Evolutionary conservation across 306 rosid species (phyloP).

Genomic region (Begonia loranthoides): DNA sequence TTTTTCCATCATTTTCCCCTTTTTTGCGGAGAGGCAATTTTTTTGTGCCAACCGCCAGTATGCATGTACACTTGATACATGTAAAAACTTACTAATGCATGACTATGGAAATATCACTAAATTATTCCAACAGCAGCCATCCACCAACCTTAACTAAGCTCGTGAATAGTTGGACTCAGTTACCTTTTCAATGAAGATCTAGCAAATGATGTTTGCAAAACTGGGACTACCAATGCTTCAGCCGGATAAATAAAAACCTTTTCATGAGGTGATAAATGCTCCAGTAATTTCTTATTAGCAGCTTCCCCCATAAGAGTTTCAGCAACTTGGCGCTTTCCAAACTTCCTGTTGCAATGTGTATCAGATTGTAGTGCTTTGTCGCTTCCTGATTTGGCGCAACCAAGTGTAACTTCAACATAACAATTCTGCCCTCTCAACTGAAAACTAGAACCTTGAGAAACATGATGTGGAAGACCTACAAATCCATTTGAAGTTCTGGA

Average conservation of each 20-base stretch:
- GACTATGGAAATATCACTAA: slow-evolving; percentile 2
- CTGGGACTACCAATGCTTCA: slow-evolving; percentile 83
- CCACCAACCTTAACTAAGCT: background rate
- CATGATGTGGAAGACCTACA: slow-evolving; percentile 63
- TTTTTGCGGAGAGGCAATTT: too few species aligned
- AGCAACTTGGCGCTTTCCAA: slow-evolving; percentile 33
- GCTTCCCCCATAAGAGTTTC: slow-evolving; percentile 53
- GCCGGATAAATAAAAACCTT: slow-evolving; percentile 80
- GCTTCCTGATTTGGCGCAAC: slow-evolving; percentile 50
- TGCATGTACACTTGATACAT: background rate
- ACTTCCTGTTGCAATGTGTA: slow-evolving; percentile 28
- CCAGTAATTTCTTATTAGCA: slow-evolving; percentile 53
- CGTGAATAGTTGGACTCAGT: background rate
- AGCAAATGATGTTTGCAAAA: slow-evolving; percentile 62
- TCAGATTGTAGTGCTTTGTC: slow-evolving; percentile 36
- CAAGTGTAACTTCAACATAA: slow-evolving; percentile 84
- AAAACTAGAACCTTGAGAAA: slow-evolving; percentile 74
- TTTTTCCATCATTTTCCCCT: too few species aligned
- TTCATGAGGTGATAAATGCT: slow-evolving; percentile 37
- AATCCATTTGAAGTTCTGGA: slow-evolving; percentile 55
- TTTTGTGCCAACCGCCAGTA: too few species aligned
- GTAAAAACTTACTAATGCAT: too few species aligned
- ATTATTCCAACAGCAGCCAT: slow-evolving; percentile 8
- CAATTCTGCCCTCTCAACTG: slow-evolving; percentile 75
- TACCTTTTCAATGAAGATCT: slow-evolving; percentile 86